Conservation (phyloP, 441 rosid genomes). For the Erodium moschatum region DNA sequence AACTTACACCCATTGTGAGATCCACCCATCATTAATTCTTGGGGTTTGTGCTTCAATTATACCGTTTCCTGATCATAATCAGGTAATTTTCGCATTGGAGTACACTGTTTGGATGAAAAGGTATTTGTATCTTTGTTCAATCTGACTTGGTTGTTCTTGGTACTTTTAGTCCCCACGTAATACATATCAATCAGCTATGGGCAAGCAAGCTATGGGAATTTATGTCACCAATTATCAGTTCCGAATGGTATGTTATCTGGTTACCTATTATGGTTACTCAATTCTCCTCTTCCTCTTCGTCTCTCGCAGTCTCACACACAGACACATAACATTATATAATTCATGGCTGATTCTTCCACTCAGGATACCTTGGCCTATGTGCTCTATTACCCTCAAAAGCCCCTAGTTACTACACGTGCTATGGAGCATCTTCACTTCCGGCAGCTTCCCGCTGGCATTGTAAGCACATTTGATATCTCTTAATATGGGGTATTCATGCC, state of each 20-base stretch:
- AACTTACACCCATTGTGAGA: conserved; percentile 94
- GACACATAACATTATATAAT: background rate
- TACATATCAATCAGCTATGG: conserved; percentile 99
- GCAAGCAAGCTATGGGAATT: conserved; percentile 99
- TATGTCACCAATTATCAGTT: conserved; percentile 96
- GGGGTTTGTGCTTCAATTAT: conserved; percentile 98
- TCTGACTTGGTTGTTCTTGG: conserved; percentile 20
- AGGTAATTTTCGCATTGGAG: conserved; percentile 36
- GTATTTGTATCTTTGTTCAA: background rate
- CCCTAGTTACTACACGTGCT: conserved; percentile 94
- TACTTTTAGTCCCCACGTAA: conserved; percentile 86
- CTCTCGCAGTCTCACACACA: too few species aligned
- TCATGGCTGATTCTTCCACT: conserved; percentile 8
- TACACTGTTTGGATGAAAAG: background rate
- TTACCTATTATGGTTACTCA: conserved; percentile 8
- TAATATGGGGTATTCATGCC: background rate
- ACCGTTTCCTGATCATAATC: conserved; percentile 98
- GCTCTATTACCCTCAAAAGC: conserved; percentile 94
- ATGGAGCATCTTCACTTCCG: conserved; percentile 99
- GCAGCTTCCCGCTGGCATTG: conserved; percentile 99
- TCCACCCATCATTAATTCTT: conserved; percentile 89
- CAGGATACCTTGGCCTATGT: conserved; percentile 97
- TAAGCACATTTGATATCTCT: conserved; percentile 25
- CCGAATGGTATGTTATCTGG: conserved; percentile 54
- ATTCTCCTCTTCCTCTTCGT: background rate